Evolutionary conservation across 257 asterid species (phyloP).

Genomic region (Ophiorrhiza pumila): DNA sequence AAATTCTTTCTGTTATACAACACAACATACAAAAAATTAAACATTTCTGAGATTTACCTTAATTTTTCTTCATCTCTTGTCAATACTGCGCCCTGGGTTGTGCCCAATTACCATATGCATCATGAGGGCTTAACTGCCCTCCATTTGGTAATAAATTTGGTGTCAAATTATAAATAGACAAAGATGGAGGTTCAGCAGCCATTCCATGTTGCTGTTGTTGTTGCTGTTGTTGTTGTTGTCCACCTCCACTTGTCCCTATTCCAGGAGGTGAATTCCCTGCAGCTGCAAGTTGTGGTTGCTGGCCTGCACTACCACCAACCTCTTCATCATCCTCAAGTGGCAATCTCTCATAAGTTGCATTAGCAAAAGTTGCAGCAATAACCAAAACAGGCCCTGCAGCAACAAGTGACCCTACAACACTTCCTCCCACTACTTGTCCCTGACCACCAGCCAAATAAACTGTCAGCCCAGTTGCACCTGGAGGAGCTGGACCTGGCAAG

Average conservation of each 20-base stretch:
- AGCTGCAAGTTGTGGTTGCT: constrained; percentile 9
- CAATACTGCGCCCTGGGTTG: constrained; percentile 38
- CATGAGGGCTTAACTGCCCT: constrained; percentile 50
- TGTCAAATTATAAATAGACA: constrained; percentile 40
- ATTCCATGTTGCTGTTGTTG: constrained; percentile 30
- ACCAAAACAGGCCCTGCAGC: constrained; percentile 63
- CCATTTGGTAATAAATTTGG: constrained; percentile 53
- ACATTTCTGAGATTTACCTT: not conserved
- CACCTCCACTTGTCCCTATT: constrained; percentile 13
- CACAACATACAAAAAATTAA: constrained; percentile 1
- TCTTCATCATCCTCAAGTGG: constrained; percentile 54
- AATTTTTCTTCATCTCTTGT: not conserved
- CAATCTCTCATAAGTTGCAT: constrained; percentile 62
- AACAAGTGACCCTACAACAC: constrained; percentile 61
- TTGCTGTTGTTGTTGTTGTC: constrained; percentile 24
- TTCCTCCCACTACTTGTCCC: constrained; percentile 72
- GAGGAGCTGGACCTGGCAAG: constrained; percentile 60
- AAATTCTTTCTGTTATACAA: constrained; percentile 10
- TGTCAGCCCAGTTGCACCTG: constrained; percentile 55
- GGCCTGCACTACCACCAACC: not conserved
- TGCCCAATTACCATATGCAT: constrained; percentile 52
- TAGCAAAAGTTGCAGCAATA: constrained; percentile 57
- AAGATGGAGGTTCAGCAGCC: constrained; percentile 39
- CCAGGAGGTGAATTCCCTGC: constrained; percentile 34
- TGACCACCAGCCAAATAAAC: constrained; percentile 60